Evolutionary conservation across 139 green algal genomes (phyloP).

Genomic region (Bryopsis sp.): DNA sequence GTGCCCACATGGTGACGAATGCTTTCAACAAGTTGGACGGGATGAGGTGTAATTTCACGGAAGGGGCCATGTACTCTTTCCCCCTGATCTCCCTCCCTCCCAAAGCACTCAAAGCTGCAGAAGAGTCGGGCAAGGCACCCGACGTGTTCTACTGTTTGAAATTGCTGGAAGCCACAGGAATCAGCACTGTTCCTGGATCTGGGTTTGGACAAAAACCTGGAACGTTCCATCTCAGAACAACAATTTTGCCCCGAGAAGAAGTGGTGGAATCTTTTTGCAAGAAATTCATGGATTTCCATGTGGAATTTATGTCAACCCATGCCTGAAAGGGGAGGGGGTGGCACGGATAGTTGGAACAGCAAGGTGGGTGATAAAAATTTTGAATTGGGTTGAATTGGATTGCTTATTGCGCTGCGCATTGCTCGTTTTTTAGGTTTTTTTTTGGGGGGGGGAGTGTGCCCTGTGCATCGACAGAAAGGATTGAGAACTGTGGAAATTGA

Average conservation of each 20-base stretch:
- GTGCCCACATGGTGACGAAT: slow-evolving; percentile 71
- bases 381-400: too few relatives aligned
- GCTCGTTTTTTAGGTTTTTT: too few relatives aligned
- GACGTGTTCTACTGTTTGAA: slow-evolving; percentile 84
- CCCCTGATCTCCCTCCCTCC: slow-evolving; percentile 38
- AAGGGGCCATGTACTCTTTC: slow-evolving; percentile 84
- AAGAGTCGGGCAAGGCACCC: slow-evolving; percentile 56
- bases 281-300: background rate
- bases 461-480: too few relatives aligned
- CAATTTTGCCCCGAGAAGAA: slow-evolving; percentile 83
- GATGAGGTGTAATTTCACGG: slow-evolving; percentile 73
- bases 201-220: slow-evolving; percentile 70
- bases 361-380: too few relatives aligned
- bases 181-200: slow-evolving; percentile 70
- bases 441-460: too few relatives aligned
- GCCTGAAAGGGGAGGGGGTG: too few relatives aligned
- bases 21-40: slow-evolving; percentile 70
- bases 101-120: slow-evolving; percentile 60
- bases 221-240: slow-evolving; percentile 93
- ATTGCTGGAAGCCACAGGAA: slow-evolving; percentile 75
- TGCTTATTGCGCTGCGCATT: too few relatives aligned
- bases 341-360: too few relatives aligned
- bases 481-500: too few relatives aligned
- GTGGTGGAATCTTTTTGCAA: slow-evolving; percentile 14
- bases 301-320: slow-evolving; percentile 4